These are phyloP conservation scores for Annona squamosa DNA, from an alignment of 164 flowering plant genomes.

Conservation along the genomic window DNA sequence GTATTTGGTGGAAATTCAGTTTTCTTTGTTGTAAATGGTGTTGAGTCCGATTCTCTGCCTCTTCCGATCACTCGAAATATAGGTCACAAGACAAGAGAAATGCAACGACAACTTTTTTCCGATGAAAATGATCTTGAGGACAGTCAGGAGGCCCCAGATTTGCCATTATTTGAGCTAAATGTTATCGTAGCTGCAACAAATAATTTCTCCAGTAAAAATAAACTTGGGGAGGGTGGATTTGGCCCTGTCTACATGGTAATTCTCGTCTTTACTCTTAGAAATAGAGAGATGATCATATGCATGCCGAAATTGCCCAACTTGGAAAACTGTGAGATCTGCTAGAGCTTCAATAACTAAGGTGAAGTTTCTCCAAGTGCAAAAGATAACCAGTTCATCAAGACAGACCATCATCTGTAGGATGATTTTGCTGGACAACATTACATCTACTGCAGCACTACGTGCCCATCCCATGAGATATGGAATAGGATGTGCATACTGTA, in stretches of 20 bases:
- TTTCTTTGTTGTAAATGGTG: neutral
- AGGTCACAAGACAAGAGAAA: neutral
- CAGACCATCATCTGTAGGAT: neutral
- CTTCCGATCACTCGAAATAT: constrained; percentile 15
- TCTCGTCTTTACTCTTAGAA: neutral
- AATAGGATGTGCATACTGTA: neutral
- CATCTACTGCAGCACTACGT: neutral
- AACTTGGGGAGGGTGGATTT: neutral
- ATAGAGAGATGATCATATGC: neutral
- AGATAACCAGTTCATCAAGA: neutral
- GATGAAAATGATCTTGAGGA: neutral
- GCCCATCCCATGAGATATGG: neutral
- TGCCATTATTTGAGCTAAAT: neutral
- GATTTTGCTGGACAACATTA: neutral
- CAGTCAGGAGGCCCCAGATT: neutral
- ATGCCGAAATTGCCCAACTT: neutral
- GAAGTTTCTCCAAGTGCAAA: neutral
- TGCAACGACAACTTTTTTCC: neutral
- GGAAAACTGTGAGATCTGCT: neutral
- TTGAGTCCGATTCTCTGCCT: neutral
- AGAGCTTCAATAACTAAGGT: neutral
- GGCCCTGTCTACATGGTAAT: constrained; percentile 6
- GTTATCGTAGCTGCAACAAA: neutral
- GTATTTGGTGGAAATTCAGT: constrained; percentile 23
- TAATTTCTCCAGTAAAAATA: too few species aligned